Evolutionary conservation across 2,329 filamentous ascomycete species (phyloP).

Genomic region (Daldinia eschscholtzii): DNA sequence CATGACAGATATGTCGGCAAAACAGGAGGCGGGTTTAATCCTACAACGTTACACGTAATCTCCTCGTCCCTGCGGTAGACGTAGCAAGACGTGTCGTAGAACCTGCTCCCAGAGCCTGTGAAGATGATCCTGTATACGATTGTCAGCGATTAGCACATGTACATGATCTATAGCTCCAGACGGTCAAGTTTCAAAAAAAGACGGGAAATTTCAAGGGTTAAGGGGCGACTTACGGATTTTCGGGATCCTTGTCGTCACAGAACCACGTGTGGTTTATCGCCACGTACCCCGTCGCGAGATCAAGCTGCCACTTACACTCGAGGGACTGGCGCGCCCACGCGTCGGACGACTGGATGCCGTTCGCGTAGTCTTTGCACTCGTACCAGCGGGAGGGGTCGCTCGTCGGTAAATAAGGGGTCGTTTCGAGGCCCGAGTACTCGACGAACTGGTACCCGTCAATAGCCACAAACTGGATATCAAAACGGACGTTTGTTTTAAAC

Average conservation of each 20-base stretch:
- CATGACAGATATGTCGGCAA: slow-evolving; percentile 34
- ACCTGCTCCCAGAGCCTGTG: slow-evolving; percentile 26
- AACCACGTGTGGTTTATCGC: slow-evolving; percentile 40
- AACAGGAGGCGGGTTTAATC: slow-evolving; percentile 20
- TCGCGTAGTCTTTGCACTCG: slow-evolving; percentile 32
- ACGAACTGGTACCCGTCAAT: slow-evolving; percentile 30
- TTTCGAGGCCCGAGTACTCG: not conserved
- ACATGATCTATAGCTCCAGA: not conserved
- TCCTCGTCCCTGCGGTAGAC: slow-evolving; percentile 23
- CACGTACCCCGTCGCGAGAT: slow-evolving; percentile 39
- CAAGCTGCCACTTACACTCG: slow-evolving; percentile 39
- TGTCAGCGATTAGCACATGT: slow-evolving; percentile 4
- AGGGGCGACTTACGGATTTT: slow-evolving; percentile 29
- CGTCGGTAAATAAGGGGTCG: slow-evolving; percentile 28
- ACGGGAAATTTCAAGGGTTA: not conserved
- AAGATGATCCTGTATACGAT: slow-evolving; percentile 31
- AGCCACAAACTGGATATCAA: slow-evolving; percentile 20
- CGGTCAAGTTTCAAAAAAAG: not conserved
- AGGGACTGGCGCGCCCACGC: slow-evolving; percentile 28
- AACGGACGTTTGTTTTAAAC: slow-evolving; percentile 13
- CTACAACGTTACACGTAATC: slow-evolving; percentile 23
- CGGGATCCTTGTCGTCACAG: slow-evolving; percentile 39
- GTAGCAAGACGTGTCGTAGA: slow-evolving; percentile 34
- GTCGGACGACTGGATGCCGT: slow-evolving; percentile 3
- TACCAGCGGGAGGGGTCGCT: slow-evolving; percentile 37